Evolutionary conservation across 2,329 filamentous ascomycete genomes (phyloP).

Genomic region (Colletotrichum sp.): DNA sequence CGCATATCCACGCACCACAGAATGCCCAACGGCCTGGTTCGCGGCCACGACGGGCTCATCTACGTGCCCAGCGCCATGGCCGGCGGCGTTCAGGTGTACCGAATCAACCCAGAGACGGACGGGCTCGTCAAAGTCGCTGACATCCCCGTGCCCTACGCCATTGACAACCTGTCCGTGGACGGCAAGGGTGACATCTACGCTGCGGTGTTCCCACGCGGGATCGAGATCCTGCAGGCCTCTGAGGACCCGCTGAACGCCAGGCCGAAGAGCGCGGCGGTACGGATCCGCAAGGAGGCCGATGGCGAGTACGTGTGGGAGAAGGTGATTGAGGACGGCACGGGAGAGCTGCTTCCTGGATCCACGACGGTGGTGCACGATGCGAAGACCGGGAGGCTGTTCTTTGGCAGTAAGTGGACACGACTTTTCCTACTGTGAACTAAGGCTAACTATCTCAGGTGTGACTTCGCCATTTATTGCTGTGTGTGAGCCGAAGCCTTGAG

Average conservation of each 20-base stretch:
- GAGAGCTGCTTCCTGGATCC: conserved; percentile 27
- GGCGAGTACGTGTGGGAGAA: conserved; percentile 27
- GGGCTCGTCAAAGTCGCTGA: conserved; percentile 21
- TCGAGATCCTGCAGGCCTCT: conserved; percentile 17
- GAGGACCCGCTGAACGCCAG: conserved; percentile 24
- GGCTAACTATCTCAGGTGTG: conserved; percentile 17
- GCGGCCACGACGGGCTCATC: conserved; percentile 28
- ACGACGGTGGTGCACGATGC: conserved; percentile 32
- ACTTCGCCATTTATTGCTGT: conserved; percentile 26
- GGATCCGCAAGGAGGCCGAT: conserved; percentile 22
- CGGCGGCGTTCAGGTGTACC: conserved; percentile 26
- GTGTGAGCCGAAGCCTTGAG: conserved; percentile 20
- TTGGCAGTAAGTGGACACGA: conserved; percentile 25
- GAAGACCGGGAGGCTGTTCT: conserved; percentile 30
- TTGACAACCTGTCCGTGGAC: conserved; percentile 32
- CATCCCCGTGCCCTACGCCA: conserved; percentile 24
- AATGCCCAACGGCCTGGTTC: conserved; percentile 36
- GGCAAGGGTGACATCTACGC: conserved; percentile 28
- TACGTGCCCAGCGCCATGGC: conserved; percentile 34
- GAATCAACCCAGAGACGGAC: not conserved
- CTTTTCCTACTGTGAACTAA: not conserved
- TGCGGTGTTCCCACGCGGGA: conserved; percentile 25
- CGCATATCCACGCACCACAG: conserved; percentile 24
- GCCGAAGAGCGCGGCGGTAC: conserved; percentile 24
- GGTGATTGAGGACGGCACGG: conserved; percentile 29